Evolutionary conservation across 805 yeast genomes (phyloP).

Genomic region (Blastobotrys peoriensis): DNA sequence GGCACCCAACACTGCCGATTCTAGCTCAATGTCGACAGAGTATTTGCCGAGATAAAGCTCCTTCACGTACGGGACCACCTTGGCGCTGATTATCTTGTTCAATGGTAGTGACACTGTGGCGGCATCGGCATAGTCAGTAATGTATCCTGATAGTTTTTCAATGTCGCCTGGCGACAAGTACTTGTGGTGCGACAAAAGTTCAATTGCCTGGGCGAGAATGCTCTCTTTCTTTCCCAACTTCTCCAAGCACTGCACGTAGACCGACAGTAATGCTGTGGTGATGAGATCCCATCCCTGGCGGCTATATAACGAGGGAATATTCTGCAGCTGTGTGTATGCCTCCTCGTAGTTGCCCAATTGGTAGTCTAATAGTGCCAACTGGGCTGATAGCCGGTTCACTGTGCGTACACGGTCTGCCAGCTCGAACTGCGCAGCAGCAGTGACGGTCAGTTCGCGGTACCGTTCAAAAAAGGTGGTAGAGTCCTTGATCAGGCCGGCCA

Average conservation of each 20-base stretch:
- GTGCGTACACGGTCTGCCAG: constrained; percentile 53
- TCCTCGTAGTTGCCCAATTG: constrained; percentile 49
- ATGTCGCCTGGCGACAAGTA: constrained; percentile 18
- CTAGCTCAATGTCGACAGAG: constrained; percentile 7
- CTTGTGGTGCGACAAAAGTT: constrained; percentile 22
- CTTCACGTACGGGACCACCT: constrained; percentile 31
- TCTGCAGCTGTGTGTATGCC: constrained; percentile 58
- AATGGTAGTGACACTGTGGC: constrained; percentile 27
- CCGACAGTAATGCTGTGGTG: constrained; percentile 57
- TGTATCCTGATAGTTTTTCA: constrained; percentile 17
- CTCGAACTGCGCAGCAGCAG: constrained; percentile 48
- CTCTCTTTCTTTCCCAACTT: constrained; percentile 19
- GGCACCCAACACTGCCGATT: constrained; percentile 3
- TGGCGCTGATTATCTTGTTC: constrained; percentile 33
- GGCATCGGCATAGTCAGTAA: constrained; percentile 19
- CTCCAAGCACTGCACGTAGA: constrained; percentile 60
- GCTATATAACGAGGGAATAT: constrained; percentile 63
- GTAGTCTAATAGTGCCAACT: constrained; percentile 66
- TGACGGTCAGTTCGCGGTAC: constrained; percentile 51
- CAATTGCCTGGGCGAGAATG: constrained; percentile 26
- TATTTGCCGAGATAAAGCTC: constrained; percentile 2
- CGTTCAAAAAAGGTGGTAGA: constrained; percentile 34
- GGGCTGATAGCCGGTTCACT: constrained; percentile 69
- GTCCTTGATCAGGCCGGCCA: constrained; percentile 26
- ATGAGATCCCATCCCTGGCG: constrained; percentile 69